phyloP scores from a whole-genome alignment of 768 basidiomycete species.

The Tricholoma matsutake region DNA sequence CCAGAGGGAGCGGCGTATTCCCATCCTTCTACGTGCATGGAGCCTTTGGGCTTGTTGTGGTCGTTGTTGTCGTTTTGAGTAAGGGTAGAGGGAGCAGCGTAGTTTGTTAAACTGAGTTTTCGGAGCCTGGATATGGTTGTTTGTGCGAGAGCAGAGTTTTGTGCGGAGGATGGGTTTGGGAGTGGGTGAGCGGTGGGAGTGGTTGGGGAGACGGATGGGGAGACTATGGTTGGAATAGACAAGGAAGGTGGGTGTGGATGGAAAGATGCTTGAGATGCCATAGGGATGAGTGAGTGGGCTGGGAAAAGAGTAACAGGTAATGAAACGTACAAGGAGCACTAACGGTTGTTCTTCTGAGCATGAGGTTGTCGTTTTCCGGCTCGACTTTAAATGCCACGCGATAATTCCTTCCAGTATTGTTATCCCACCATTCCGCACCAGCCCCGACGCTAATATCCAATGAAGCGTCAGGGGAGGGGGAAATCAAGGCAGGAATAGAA shows the following conservation, averaged over 20 bases:
- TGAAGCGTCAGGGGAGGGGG: slow-evolving; percentile 24
- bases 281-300: neutral
- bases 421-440: slow-evolving; percentile 85
- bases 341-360: slow-evolving; percentile 15
- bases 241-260: slow-evolving; percentile 5
- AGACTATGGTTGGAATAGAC: slow-evolving; percentile 4
- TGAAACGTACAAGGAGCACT: slow-evolving; percentile 33
- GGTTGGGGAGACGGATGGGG: neutral
- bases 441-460: neutral
- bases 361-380: neutral
- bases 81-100: slow-evolving; percentile 39
- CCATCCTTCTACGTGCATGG: too few relatives aligned
- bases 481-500: neutral
- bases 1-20: too few relatives aligned
- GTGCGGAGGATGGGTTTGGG: neutral
- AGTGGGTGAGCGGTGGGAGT: neutral
- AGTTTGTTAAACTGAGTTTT: slow-evolving; percentile 46
- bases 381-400: slow-evolving; percentile 52
- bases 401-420: slow-evolving; percentile 79
- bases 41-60: too few relatives aligned
- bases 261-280: neutral
- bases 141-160: slow-evolving; percentile 28
- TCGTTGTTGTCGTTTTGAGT: too few relatives aligned
- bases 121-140: slow-evolving; percentile 32
- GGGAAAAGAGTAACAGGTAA: slow-evolving; percentile 3